These are phyloP conservation scores for Kurtzmaniella fragi DNA, from an alignment of 805 yeast genomes.

Conservation along the genomic window DNA sequence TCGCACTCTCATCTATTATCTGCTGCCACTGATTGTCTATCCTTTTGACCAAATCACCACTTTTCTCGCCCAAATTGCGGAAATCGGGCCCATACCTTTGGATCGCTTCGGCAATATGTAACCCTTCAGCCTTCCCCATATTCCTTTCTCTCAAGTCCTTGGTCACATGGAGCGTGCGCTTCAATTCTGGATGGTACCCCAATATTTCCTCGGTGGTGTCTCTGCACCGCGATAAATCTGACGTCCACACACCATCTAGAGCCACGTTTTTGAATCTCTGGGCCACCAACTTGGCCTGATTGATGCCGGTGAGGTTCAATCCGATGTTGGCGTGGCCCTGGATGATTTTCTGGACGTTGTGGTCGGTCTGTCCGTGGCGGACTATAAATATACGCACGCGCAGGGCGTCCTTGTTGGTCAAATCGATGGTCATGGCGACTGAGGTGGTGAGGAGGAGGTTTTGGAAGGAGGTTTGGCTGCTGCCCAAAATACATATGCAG, in stretches of 20 bases:
- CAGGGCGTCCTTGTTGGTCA: constrained; percentile 28
- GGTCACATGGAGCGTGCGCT: constrained; percentile 23
- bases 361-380: constrained; percentile 83
- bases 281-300: constrained; percentile 59
- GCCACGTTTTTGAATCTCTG: constrained; percentile 29
- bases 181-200: constrained; percentile 11
- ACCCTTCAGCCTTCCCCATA: constrained; percentile 77
- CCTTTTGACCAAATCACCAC: constrained; percentile 42
- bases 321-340: constrained; percentile 76
- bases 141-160: constrained; percentile 58
- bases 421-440: constrained; percentile 18
- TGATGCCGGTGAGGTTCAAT: constrained; percentile 54
- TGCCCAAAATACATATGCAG: too few relatives aligned
- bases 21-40: constrained; percentile 42
- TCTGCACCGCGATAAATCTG: constrained; percentile 56
- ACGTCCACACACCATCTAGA: constrained; percentile 45
- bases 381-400: constrained; percentile 53
- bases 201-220: constrained; percentile 50
- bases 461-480: too few relatives aligned
- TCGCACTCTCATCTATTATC: constrained; percentile 33
- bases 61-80: constrained; percentile 62
- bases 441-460: too few relatives aligned
- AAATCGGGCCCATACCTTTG: constrained; percentile 52
- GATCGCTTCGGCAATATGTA: constrained; percentile 64
- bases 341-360: constrained; percentile 60